phyloP scores from a whole-genome alignment of 768 basidiomycete species.

The Zangia roseola region DNA sequence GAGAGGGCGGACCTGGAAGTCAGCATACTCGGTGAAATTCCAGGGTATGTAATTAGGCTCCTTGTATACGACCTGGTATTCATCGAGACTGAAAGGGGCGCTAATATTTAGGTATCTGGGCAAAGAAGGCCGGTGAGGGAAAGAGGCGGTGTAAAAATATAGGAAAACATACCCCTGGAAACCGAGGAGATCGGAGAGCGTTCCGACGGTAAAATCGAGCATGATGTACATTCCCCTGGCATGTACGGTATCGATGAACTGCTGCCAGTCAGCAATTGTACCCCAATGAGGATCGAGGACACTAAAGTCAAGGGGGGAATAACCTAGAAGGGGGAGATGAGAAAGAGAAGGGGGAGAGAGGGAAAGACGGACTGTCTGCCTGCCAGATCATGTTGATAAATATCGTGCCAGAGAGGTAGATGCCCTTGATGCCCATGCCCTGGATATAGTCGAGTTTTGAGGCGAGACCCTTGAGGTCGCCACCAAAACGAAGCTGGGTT shows the following conservation, averaged over 20 bases:
- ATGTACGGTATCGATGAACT: conserved; percentile 75
- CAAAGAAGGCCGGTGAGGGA: conserved; percentile 13
- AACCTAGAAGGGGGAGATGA: conserved; percentile 45
- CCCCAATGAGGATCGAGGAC: conserved; percentile 94
- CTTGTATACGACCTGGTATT: conserved; percentile 77
- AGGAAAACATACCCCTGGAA: conserved; percentile 64
- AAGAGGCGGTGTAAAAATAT: conserved; percentile 1
- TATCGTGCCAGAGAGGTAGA: conserved; percentile 91
- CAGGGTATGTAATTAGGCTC: conserved; percentile 74
- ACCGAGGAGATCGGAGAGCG: conserved; percentile 85
- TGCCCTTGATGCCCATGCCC: conserved; percentile 80
- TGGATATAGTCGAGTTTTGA: conserved; percentile 81
- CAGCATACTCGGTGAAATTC: conserved; percentile 82
- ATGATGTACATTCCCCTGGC: conserved; percentile 86
- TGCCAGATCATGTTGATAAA: conserved; percentile 98
- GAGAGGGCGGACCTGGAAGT: conserved; percentile 59
- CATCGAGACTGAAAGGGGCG: conserved; percentile 74
- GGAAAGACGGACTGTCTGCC: conserved; percentile 74
- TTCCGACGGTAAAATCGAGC: conserved; percentile 92
- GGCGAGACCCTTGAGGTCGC: conserved; percentile 79
- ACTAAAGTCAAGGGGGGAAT: conserved; percentile 89
- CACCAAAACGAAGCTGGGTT: conserved; percentile 86
- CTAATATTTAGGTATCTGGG: conserved; percentile 68
- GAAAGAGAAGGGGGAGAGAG: not conserved
- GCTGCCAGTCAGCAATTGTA: conserved; percentile 74